Base-by-base conservation (phyloP, 2,329 filamentous ascomycete genomes). In the Stemphylium vesicarium region DNA sequence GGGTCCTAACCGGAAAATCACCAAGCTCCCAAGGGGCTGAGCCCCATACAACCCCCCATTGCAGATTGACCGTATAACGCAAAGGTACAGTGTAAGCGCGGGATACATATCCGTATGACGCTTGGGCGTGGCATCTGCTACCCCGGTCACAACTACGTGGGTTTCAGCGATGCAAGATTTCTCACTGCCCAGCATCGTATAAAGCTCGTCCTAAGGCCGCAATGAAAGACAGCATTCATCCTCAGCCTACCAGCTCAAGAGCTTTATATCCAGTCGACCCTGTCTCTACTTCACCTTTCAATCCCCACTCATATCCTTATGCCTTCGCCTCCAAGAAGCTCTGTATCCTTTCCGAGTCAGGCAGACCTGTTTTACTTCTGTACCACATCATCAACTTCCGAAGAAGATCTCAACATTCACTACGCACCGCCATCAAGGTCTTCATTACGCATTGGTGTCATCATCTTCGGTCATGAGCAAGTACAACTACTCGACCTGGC, bases 301-400 rank as follows among this genome's bases (percentile, higher is more conserved):
- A n/a, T 48, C 24, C 26, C 29, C 38, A 20, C 52, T 36, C 44
- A 29, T 36, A 42, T 43, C 58, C 52, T 50, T 47, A 75, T 75
- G 72, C 62, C 71, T 59, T 72, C 71, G 46, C 64, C 71, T 33
- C 65, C 70, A 58, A 66, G 64, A 62, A 69, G 63, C 50, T 72
- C 71, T 46, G 66, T 69, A 16, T 60, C 70, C 12, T 72, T 74
- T 46, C 73, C 71, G 32, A 72, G 68, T 31, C 65, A 71, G 31
- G 72, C 68, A 50, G 72, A 74, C 39, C 65, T 75, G 22, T 75
- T 75, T 53, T 74, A 75, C 44, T 70, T 69, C 36, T 74, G 70
- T 48, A 75, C 72, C 24, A 73, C 71, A 49, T 66, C 68, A 2
- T 73, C 69, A 11, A 70, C 70, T 13, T 72, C 70, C 3, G 61